Evolutionary conservation across 306 rosid genomes (phyloP), one percentile per base, ranked within the genome.

Genomic region (Fagus sylvatica): DNA sequence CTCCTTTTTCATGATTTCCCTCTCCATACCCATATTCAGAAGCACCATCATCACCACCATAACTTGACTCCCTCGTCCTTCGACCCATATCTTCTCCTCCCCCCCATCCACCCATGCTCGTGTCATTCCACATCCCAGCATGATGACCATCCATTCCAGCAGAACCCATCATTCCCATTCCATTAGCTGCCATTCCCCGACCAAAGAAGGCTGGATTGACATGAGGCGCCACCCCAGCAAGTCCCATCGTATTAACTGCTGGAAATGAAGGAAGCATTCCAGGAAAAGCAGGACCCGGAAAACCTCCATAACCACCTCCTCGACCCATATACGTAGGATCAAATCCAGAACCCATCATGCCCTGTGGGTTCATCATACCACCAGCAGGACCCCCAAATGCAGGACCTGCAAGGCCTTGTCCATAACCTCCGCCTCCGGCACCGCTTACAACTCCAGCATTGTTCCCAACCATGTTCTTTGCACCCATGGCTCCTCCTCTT

Each of bases 151-250:
- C 90, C 83, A 86, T 79, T 51, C 80, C 82, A 17, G 85, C 53
- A 56, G 87, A 64, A 51, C 81, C 81, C 89, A 86, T 83, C 87
- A 86, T 83, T 33, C 87, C 87, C 87, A 86, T 80, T 22, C 89
- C 89, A 56, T 80, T 84, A 33, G 70, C 6, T 17, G 85, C 9
- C 90, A 86, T 81, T 17, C 90, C 90, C 68, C 90, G 71, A 19
- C 84, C 87, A 70, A 86, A 86, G 84, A 86, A 86, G 33, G 90
- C 90, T 28, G 90, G 90, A 72, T 86, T 86, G 43, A 86, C 87
- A 79, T 86, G 87, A 71, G 90, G 90, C 39, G 90, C 87, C 72
- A 86, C 87, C 40, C 87, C 87, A 33, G 82, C 80, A 53, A 83
- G 72, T 34, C 87, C 90, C 85, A 86, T 78, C 2, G 77, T 11